Base-by-base conservation (phyloP, 1,284 basidiomycete species). In the Naganishia sp. region DNA sequence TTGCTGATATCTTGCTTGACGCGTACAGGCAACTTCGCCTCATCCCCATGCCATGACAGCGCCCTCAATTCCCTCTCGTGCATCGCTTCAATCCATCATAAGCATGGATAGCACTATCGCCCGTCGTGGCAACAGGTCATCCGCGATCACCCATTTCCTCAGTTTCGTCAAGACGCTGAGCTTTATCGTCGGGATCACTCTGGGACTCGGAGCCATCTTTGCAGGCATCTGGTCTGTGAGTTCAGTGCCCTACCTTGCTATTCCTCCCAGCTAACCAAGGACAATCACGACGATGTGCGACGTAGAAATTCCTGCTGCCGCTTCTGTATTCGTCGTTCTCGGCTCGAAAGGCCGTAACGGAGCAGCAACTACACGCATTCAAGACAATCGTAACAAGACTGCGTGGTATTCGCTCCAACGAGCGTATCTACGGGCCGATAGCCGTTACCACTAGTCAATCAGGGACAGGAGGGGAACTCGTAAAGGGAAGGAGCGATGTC, bases 291-390 rank as follows among this genome's bases (percentile, higher is more conserved):
- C n/a, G 13, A 13, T 21, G 13, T 25, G 11, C 4, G 21, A 32
- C 31, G 18, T 35, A 69, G 68, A 67, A 66, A 21, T 75, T 78
- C 69, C 67, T 80, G 41, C 70, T 80, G 0, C 79, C 79, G 0
- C 72, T 78, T 0, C 68, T 80, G 17, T 77, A 79, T 60, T 73
- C 78, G 5, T 72, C 72, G 9, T 79, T 76, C 67, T 74, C 74
- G 0, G 79, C 79, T 4, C 66, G 78, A 31, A 70, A 72, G 51
- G 77, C 74, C 4, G 50, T 80, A 28, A 71, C 72, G 6, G 72
- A 73, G 21, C 73, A 76, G 28, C 78, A 79, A 66, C 49, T 69
- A 23, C 31, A 39, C n/a, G 53, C 51, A n/a, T 35, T 69, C 32
- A 45, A 56, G 31, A n/a, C 35, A 0, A 61, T 69, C n/a, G 49